Base-by-base conservation (phyloP, 2,329 filamentous ascomycete genomes). In the Mycosphaerella sp. region DNA sequence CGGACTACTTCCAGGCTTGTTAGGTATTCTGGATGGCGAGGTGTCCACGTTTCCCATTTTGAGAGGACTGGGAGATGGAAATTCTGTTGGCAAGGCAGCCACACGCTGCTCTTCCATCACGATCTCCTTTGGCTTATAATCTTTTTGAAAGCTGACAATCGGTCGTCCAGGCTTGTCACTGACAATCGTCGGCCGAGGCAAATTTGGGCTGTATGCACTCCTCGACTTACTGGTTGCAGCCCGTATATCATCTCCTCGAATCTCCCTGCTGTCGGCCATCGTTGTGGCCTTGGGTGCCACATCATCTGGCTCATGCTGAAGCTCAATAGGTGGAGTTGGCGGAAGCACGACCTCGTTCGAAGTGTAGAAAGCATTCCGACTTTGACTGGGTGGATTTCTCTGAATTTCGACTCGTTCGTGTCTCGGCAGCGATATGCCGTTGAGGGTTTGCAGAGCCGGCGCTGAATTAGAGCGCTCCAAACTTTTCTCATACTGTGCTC, bases 121-220 rank as follows among this genome's bases (percentile, higher is more conserved):
- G 77, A 86, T 76, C 68, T 86, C 82, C 67, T 79, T 80, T 66
- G 82, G 79, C 76, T 82, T 86, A 84, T 88, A 95, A 67, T 85
- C 80, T 64, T 80, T 80, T 72, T 95, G 81, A 78, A 97, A 97
- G 79, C 91, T 97, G 77, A 97, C 91, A 76, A 97, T 97, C 57
- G 91, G 91, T 67, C 91, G 83, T 62, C 89, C 89, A 62, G 87
- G 86, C 66, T 80, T 86, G 73, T 96, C 86, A 73, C 89, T 96
- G 70, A 97, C 90, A 64, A 87, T 85, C 49, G 87, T 88, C 59
- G 91, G 91, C 64, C 86, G 91, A 25, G 90, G 91, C 56, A 97
- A 76, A 67, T 87, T 94, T 51, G 83, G 72, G 70, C 89, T 96
- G 65, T 90, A 84, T 70, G 95, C 89, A 68, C 83, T 89, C 58